Base-by-base conservation (phyloP, 768 basidiomycete genomes). In the Trametes maxima region DNA sequence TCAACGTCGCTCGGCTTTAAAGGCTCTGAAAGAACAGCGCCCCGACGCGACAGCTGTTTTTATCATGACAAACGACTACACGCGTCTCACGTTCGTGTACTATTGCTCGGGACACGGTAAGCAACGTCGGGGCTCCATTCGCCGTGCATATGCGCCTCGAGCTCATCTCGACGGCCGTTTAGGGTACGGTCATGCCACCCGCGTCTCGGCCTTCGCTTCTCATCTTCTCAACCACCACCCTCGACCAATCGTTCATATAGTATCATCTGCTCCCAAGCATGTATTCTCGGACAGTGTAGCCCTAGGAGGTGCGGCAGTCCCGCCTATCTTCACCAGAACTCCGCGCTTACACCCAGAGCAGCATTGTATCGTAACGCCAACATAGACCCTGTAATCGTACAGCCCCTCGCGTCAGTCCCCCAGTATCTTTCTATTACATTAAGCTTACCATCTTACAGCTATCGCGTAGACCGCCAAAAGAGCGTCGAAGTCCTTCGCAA, bases 171-270 rank as follows among this genome's bases (percentile, higher is more conserved):
- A 16, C 28, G 28, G 28, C 8, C n/a, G 21, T 22, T 21, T 50
- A 89, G 87, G 88, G n/a, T 91, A 88, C 57, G 88, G 90, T n/a
- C 90, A 92, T 69, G 90, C 90, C 10, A 93, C 90, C 3, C 84
- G 90, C 39, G 90, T 92, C 16, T 89, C 89, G 16, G 90, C 90
- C 1, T 85, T 92, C 63, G 79, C 87, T 3, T 73, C 78, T 47
- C 82, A 86, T 64, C 78, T 93, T 17, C 76, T 88, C 21, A 76
- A 73, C 53, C 75, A 86, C 14, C 63, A 72, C 5, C 71, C 74
- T 6, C 73, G 72, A 43, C 84, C 85, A 17, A 75, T 69, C 8
- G 75, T 92, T 11, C 76, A 85, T 70, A 87, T 93, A 57, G 81
- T 87, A 28, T 91, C 90, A 1, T 89, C 89, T 28, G 90, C 90